Evolutionary conservation across 306 rosid genomes (phyloP).

Genomic region (Lablab purpureus): DNA sequence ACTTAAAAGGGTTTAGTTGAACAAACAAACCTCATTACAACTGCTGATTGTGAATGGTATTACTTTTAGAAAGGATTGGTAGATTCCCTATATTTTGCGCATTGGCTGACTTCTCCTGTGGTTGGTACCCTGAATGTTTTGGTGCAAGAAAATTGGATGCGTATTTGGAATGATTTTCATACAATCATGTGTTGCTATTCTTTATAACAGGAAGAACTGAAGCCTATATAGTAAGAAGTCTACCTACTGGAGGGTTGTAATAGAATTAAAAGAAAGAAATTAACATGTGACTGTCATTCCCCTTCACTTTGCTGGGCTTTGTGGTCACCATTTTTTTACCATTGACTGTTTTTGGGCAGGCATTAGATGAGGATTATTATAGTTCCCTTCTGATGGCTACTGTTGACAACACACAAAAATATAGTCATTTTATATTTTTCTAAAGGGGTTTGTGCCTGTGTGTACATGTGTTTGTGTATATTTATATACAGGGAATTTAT

Average conservation of each 20-base stretch:
- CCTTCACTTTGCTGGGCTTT: background rate
- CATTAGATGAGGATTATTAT: background rate
- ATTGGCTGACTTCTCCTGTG: no score
- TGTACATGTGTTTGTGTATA: background rate
- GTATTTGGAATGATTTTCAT: no score
- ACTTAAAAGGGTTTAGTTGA: background rate
- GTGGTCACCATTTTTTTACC: background rate
- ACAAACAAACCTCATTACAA: slow-evolving; percentile 18
- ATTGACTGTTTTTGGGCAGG: background rate
- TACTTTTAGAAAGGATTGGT: background rate
- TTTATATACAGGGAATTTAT: background rate
- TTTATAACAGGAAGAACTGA: no score
- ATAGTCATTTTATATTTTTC: background rate
- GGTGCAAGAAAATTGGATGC: no score
- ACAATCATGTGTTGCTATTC: no score
- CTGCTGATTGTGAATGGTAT: background rate
- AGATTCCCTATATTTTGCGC: no score
- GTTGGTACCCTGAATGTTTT: no score
- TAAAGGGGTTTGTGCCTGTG: background rate
- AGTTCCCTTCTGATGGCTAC: background rate
- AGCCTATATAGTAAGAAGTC: no score
- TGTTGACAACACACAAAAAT: background rate
- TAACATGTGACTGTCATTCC: background rate
- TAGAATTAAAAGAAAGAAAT: background rate
- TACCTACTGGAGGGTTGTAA: no score